Evolutionary conservation across 257 asterid genomes (phyloP), one percentile per base, ranked within the genome.

Genomic region (Solanum stenotomum): DNA sequence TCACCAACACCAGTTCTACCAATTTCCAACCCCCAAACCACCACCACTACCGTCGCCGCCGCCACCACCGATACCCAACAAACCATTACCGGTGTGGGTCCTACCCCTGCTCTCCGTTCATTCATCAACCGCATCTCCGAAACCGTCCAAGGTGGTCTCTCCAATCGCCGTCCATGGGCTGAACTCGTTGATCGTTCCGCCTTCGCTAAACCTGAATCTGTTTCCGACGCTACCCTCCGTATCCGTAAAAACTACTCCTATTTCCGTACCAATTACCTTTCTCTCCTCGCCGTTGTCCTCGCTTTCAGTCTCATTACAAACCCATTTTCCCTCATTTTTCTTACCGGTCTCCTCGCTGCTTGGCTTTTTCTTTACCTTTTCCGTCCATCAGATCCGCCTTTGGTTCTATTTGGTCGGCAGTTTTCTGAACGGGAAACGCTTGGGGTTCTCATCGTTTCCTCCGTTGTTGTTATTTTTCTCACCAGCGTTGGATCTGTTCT

Each of bases 401-500:
- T 96, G 34, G 91, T 91, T 10, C 13, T 92, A 34, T 91, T 96
- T 83, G 98, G 98, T 33, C 98, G 99, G 29, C 98, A 94, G 29
- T 95, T 91, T 88, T 92, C 99, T 67, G 98, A 94, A 86, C 92
- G 94, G 34, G 99, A 96, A 91, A 94, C 98, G 33, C 94, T 96
- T 33, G 40, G 91, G 3, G 87, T 87, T 52, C 90, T 96, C 9
- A 46, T 94, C 20, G 87, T 88, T 22, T 90, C 96, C 4, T 91
- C 94, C 18, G 33, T 93, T 2, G 90, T 94, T 8, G 98, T 96
- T 4, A 61, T 96, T 87, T 96, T 96, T 87, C 93, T 96, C 38
- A 96, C 99, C 29, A 96, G 98, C 90, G 98, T 96, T 49, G 99
- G 99, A 90, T 92, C 98, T 27, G 96, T 96, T 49, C 94, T 96